Evolutionary conservation across 208 protist species (phyloP).

Genomic region (Trypanosoma scelopori): DNA sequence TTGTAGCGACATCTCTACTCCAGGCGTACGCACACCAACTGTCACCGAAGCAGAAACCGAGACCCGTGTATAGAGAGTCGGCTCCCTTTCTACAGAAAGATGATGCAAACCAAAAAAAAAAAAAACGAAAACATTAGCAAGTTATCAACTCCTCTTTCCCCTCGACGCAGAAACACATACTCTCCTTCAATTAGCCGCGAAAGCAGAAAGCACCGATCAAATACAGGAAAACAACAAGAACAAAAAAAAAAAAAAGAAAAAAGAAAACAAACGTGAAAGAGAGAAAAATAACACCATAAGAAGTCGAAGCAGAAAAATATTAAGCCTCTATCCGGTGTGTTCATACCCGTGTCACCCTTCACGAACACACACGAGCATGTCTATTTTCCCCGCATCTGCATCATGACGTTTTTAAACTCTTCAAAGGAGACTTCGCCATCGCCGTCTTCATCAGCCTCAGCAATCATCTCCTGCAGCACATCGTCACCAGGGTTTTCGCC

Average conservation of each 20-base stretch:
- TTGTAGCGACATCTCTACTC: not conserved
- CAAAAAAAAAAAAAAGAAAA: constrained; percentile 13
- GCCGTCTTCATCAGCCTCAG: constrained; percentile 95
- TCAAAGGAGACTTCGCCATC: constrained; percentile 95
- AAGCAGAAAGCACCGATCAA: not conserved
- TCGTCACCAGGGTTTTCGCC: constrained; percentile 97
- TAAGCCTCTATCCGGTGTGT: constrained; percentile 7
- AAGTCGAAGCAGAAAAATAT: constrained; percentile 13
- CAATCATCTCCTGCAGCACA: constrained; percentile 98
- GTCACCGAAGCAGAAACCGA: not conserved
- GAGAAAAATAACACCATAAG: constrained; percentile 6
- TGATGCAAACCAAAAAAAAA: not conserved
- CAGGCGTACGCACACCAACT: not conserved
- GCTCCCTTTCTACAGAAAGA: not conserved
- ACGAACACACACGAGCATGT: too few species aligned
- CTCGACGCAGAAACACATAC: not conserved
- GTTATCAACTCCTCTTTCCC: too few species aligned
- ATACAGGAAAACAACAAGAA: constrained; percentile 8
- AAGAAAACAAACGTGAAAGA: not conserved
- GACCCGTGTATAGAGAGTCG: not conserved
- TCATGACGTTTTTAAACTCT: constrained; percentile 96
- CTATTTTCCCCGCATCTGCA: constrained; percentile 86
- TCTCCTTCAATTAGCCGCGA: not conserved
- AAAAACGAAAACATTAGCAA: not conserved
- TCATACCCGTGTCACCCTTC: constrained; percentile 34